Conservation (phyloP, 441 rosid genomes). For the Manihot esculenta region DNA sequence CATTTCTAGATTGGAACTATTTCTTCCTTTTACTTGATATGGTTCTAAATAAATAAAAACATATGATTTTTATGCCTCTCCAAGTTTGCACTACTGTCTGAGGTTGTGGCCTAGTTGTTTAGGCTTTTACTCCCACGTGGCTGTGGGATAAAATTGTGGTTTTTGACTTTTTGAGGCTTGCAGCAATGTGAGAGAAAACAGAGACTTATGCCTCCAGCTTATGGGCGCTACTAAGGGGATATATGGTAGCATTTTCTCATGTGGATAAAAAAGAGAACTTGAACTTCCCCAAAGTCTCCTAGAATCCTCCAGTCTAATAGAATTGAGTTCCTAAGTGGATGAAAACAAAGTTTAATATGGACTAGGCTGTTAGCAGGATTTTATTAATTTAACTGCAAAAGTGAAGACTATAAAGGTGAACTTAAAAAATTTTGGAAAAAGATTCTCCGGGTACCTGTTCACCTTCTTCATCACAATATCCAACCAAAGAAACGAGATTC, state of each 20-base stretch:
- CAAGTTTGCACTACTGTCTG: not conserved
- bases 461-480: slow-evolving; percentile 90
- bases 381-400: not conserved
- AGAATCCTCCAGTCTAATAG: not conserved
- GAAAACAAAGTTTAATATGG: not conserved
- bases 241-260: no score
- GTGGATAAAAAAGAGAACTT: not conserved
- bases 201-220: not conserved
- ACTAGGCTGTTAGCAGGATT: not conserved
- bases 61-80: not conserved
- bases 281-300: no score
- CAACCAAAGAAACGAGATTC: slow-evolving; percentile 87
- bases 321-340: not conserved
- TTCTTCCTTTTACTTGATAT: not conserved
- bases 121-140: not conserved
- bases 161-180: not conserved
- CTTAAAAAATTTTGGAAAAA: not conserved
- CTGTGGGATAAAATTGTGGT: not conserved
- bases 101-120: not conserved
- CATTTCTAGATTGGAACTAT: not conserved
- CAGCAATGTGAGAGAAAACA: not conserved
- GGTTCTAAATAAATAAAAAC: not conserved
- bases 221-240: no score
- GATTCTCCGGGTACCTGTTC: slow-evolving; percentile 63
- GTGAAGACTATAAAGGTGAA: not conserved